phyloP scores from a whole-genome alignment of 495 filamentous ascomycete species.

The Thozetella sp. region DNA sequence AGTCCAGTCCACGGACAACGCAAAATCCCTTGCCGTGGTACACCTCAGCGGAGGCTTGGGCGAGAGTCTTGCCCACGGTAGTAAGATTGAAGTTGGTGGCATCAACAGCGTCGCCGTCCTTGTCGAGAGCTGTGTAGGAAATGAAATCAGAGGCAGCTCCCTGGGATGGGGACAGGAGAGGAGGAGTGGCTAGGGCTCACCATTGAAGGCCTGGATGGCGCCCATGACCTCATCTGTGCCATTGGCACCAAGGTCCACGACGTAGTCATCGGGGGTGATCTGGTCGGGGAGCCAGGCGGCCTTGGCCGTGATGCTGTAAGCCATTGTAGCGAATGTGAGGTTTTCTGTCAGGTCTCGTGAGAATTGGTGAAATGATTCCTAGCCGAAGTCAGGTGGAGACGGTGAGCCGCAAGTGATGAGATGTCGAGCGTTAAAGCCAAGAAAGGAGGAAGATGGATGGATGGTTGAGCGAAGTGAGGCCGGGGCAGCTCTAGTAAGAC shows the following conservation, averaged over 20 bases:
- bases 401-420: too few relatives aligned
- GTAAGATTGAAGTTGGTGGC: slow-evolving; percentile 40
- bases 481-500: too few relatives aligned
- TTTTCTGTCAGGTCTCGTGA: neutral
- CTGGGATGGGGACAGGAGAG: neutral
- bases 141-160: neutral
- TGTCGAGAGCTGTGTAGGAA: slow-evolving; percentile 26
- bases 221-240: slow-evolving; percentile 13
- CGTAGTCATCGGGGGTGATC: neutral
- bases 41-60: slow-evolving; percentile 27
- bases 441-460: too few relatives aligned
- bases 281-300: slow-evolving; percentile 12
- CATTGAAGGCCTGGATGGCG: slow-evolving; percentile 24
- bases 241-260: slow-evolving; percentile 8
- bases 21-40: slow-evolving; percentile 47
- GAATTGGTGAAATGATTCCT: too few relatives aligned
- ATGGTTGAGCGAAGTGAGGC: too few relatives aligned
- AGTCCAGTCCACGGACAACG: slow-evolving; percentile 49
- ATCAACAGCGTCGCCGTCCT: slow-evolving; percentile 35
- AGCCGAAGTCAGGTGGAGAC: too few relatives aligned
- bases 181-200: slow-evolving; percentile 25
- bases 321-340: neutral
- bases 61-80: slow-evolving; percentile 24
- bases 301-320: neutral
- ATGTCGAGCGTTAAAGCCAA: too few relatives aligned